Base-by-base conservation (phyloP, 306 rosid species). In the Vigna angularis region DNA sequence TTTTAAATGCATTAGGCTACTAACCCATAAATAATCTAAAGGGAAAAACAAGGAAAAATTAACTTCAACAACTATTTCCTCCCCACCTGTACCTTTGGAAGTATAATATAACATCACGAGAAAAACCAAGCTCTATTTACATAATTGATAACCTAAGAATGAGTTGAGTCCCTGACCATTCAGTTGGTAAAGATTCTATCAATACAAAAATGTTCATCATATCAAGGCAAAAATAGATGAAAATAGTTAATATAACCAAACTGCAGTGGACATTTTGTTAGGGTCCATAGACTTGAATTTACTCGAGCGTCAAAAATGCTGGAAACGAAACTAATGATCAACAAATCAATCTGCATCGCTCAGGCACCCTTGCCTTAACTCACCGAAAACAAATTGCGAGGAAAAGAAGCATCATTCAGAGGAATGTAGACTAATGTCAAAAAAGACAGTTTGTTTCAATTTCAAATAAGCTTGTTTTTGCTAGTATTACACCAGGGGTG, bases 401-500 rank as follows among this genome's bases (percentile, higher is more conserved):
- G 67, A 6, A 5, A 24, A 9, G 9, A 50, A 34, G 56, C 22
- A 68, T 30, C 50, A 53, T 9, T 45, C 70, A 56, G 32, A 56
- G n/a, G 18, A 56, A 30, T 52, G 49, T 34, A 67, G 58, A 3
- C 28, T 14, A 4, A 36, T 55, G 66, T 42, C 15, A 61, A 63
- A 61, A 61, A 63, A 61, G 59, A 18, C 44, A 17, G 17, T 11
- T 59, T 2, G 59, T 32, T 71, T 40, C 30, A 66, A 34, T 44
- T 50, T 67, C 56, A 76, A 65, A 52, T 7, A 71, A 51, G 70
- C 34, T 3, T 14, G 64, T 32, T 51, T 45, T 56, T 5, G 20
- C 40, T 76, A 56, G 32, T 70, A 72, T 38, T 71, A 79, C 84
- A 85, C 67, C 45, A 53, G 67, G 56, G 70, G 73, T 55, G 73